Base-by-base conservation (phyloP, 257 asterid genomes). In the Solanum ahanhuiri region DNA sequence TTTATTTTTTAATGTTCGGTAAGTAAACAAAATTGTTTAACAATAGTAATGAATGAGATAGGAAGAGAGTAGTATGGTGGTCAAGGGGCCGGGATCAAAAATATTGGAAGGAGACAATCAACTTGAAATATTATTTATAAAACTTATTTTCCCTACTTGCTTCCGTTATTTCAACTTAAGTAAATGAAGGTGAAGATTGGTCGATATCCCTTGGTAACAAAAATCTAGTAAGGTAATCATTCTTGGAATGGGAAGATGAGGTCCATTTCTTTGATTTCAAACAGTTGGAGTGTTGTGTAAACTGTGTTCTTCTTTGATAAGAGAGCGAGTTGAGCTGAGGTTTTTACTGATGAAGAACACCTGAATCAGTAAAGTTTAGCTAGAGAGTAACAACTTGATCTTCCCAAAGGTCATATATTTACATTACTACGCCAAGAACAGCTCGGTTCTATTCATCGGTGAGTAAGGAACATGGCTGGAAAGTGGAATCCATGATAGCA, bases 281-380 rank as follows among this genome's bases (percentile, higher is more conserved):
- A 45, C 54, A 45, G 18, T 45, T 4, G 6, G 54, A 45, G 4
- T 45, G 14, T 45, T 12, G 54, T 45, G 12, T 12, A 45, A 45
- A 4, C 9, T 54, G 63, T 54, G 4, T 15, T 15, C 22, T 51
- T 51, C 57, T 41, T 9, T 12, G 18, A 92, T 89, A 94, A 12
- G 98, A 89, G 14, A 93, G 89, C 96, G 96, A 94, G 87, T 90
- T 93, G 28, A 93, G 93, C 89, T 92, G 94, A 81, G 93, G 95
- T 91, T 95, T 94, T 89, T 93, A 93, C 85, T 92, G 97, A 76
- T 92, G 97, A 90, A 88, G 92, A 75, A 75, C 86, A 4, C 95
- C 97, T 0, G 96, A 92, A 34, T 83, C 89, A 17, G 94, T 93
- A 8, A 69, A 15, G 23, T 30, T 69, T 69, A 69, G 77, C 23